Evolutionary conservation across 768 basidiomycete genomes (phyloP).

Genomic region (Pisolithus sp.): DNA sequence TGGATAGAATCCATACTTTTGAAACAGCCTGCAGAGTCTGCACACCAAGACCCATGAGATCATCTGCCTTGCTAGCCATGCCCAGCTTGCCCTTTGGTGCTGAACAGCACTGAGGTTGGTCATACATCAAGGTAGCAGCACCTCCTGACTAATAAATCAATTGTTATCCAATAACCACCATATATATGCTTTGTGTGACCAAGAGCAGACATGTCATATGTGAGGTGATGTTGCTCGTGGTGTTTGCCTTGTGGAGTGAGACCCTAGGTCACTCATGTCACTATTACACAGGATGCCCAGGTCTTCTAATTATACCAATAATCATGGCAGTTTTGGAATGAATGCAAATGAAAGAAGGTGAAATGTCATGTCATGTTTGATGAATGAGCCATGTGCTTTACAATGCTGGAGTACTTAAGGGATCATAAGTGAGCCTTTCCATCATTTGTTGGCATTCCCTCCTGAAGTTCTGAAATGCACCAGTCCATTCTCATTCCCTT

Average conservation of each 20-base stretch:
- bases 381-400: slow-evolving; percentile 59
- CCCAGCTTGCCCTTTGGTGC: neutral
- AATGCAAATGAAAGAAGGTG: slow-evolving; percentile 35
- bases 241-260: slow-evolving; percentile 60
- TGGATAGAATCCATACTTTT: slow-evolving; percentile 55
- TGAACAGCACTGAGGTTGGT: slow-evolving; percentile 21
- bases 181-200: slow-evolving; percentile 70
- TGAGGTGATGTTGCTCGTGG: slow-evolving; percentile 67
- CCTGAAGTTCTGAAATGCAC: slow-evolving; percentile 36
- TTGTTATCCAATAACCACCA: slow-evolving; percentile 70
- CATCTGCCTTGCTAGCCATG: slow-evolving; percentile 18
- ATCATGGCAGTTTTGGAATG: slow-evolving; percentile 10
- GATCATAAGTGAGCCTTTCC: slow-evolving; percentile 10
- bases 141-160: slow-evolving; percentile 66
- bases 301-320: no score
- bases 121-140: slow-evolving; percentile 66
- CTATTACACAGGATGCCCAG: slow-evolving; percentile 3
- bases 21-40: slow-evolving; percentile 58
- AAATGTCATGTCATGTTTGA: slow-evolving; percentile 74
- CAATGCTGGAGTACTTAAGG: slow-evolving; percentile 50
- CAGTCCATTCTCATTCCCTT: slow-evolving; percentile 11
- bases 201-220: slow-evolving; percentile 72
- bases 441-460: slow-evolving; percentile 41
- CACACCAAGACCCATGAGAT: slow-evolving; percentile 44
- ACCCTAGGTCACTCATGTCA: slow-evolving; percentile 32